phyloP scores from a whole-genome alignment of 805 yeast species.

The Starmerella apicola region DNA sequence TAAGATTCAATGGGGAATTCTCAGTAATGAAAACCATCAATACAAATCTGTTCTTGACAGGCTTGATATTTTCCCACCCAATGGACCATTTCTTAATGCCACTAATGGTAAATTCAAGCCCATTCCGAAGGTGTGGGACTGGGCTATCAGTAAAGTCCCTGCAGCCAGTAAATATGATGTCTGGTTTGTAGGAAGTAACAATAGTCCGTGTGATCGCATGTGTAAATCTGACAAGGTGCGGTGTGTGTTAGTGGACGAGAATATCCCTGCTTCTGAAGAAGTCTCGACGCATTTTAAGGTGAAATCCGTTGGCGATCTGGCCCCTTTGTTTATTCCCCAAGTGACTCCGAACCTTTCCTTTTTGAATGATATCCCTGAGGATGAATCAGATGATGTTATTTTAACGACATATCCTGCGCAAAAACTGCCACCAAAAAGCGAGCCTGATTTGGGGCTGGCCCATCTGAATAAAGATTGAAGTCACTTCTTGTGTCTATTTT shows the following conservation, averaged over 20 bases:
- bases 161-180: conserved; percentile 9
- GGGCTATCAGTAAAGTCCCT: conserved; percentile 19
- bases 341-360: neutral
- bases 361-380: neutral
- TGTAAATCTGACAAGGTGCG: conserved; percentile 1
- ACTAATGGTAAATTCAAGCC: conserved; percentile 21
- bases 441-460: conserved; percentile 4
- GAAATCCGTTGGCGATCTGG: conserved; percentile 9
- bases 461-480: neutral
- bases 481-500: too few relatives aligned
- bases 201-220: conserved; percentile 18
- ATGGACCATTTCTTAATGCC: conserved; percentile 10
- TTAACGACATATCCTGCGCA: conserved; percentile 1
- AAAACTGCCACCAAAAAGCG: conserved; percentile 5
- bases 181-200: conserved; percentile 22
- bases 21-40: conserved; percentile 22
- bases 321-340: conserved; percentile 28
- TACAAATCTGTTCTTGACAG: conserved; percentile 16
- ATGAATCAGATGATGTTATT: conserved; percentile 2
- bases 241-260: conserved; percentile 9
- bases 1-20: conserved; percentile 23
- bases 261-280: neutral
- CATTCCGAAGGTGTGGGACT: conserved; percentile 17
- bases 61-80: conserved; percentile 10
- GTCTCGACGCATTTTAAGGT: neutral